Evolutionary conservation across 352 stramenopile genomes (phyloP), one percentile per base, ranked within the genome.

Genomic region (Globisporangium abappressorium): DNA sequence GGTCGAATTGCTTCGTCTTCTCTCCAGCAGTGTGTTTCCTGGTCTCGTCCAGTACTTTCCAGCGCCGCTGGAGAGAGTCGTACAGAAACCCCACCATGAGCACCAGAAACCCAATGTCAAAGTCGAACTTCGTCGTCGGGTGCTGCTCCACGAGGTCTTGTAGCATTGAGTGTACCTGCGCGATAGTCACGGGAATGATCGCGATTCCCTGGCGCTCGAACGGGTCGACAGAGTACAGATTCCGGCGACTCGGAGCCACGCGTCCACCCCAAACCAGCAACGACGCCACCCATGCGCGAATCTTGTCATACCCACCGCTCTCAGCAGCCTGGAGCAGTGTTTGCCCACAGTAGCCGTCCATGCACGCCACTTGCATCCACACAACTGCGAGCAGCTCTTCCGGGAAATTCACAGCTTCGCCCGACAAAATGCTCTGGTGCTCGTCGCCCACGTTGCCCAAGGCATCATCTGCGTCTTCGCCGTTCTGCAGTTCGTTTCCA

Each of bases 271-370:
- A 96, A 12, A 75, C 71, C 3, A 96, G 65, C 43, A 96, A 71
- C 14, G 89, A 96, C 38, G 77, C 77, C 12, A 78, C 88, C 81
- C 87, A 96, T 20, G 89, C 82, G 41, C 89, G 85, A n/a, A 96
- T 90, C 24, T 83, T 84, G 67, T 96, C 89, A 60, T 90, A 80
- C 0, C 84, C 84, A 9, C 87, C 85, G 43, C 73, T 85, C 56
- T 94, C 86, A 4, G 84, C 84, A 22, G 88, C 88, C 55, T 96
- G 82, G 11, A 94, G 76, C 22, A 96, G 77, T 47, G 81, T 88
- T 59, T 96, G 86, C 0, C 88, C 88, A 34, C 88, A 96, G 56
- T 93, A 92, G 3, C 86, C 88, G 34, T 96, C 88, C 54, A 94
- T 43, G 24, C 82, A 87, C 24, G 87, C 88, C 7, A 94, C 64